Percentiles rank a stretch among this genome's conserved stretches.
Evolutionary conservation across 257 asterid species (phyloP).

Genomic region (Nicotiana otophora): DNA sequence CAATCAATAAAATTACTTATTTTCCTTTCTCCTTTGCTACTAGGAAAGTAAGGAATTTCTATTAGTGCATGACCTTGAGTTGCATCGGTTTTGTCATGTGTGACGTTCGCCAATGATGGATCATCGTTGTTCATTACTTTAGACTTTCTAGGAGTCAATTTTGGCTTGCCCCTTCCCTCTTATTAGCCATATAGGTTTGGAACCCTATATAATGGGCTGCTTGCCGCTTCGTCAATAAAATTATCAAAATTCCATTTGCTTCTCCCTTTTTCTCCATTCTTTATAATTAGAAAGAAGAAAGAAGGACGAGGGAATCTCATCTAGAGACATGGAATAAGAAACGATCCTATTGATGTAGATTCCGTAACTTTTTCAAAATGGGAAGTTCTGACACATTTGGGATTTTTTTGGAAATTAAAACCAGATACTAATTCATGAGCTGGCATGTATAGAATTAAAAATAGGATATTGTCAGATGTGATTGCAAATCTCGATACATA

Average conservation of each 20-base stretch:
- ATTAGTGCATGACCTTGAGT: conserved; percentile 18
- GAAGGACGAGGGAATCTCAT: neutral
- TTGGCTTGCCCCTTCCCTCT: neutral
- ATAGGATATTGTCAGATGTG: no score
- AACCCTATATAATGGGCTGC: neutral
- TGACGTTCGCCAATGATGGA: neutral
- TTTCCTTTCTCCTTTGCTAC: conserved; percentile 10
- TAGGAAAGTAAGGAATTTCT: conserved; percentile 22
- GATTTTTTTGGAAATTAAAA: no score
- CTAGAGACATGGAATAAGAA: neutral
- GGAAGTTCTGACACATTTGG: neutral
- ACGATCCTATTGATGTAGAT: neutral
- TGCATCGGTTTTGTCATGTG: neutral
- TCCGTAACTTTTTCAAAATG: neutral
- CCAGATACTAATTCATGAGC: no score
- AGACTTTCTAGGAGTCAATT: neutral
- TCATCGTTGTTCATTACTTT: neutral
- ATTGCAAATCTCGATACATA: no score
- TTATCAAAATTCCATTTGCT: neutral
- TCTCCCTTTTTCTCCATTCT: neutral
- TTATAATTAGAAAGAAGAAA: neutral
- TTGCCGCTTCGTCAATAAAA: neutral
- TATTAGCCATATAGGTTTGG: neutral
- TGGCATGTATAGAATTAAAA: no score
- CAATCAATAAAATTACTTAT: neutral